phyloP scores from a whole-genome alignment of 805 yeast species.

The Metschnikowia chrysomelidarum region DNA sequence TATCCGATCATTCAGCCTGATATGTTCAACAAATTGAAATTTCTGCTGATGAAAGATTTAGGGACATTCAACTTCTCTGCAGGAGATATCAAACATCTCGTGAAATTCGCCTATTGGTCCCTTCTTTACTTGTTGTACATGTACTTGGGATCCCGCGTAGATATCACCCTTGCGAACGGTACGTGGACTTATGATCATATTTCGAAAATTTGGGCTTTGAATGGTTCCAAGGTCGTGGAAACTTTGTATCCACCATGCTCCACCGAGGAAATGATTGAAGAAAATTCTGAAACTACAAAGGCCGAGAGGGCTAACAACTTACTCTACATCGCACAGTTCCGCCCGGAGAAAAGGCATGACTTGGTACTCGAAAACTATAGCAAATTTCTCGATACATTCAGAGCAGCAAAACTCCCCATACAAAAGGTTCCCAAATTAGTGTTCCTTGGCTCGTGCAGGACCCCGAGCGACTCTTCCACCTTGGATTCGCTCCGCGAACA shows the following conservation, averaged over 20 bases:
- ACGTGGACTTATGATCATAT: constrained; percentile 91
- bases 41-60: constrained; percentile 19
- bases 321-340: constrained; percentile 82
- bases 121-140: constrained; percentile 61
- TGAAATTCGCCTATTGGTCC: constrained; percentile 68
- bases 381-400: constrained; percentile 40
- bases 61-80: constrained; percentile 20
- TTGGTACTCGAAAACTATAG: constrained; percentile 65
- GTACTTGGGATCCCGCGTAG: constrained; percentile 63
- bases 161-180: constrained; percentile 73
- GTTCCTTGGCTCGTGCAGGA: constrained; percentile 83
- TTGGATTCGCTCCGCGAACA: constrained; percentile 49
- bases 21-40: constrained; percentile 67
- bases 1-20: constrained; percentile 89
- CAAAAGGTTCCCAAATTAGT: constrained; percentile 52
- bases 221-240: constrained; percentile 29
- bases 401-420: constrained; percentile 19
- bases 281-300: constrained; percentile 7
- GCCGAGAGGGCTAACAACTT: constrained; percentile 37
- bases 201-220: constrained; percentile 55
- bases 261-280: constrained; percentile 44
- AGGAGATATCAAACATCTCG: constrained; percentile 28
- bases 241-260: constrained; percentile 91
- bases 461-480: constrained; percentile 57
- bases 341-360: constrained; percentile 91